phyloP scores from a whole-genome alignment of 306 rosid genomes.

The Quercus wislizeni region DNA sequence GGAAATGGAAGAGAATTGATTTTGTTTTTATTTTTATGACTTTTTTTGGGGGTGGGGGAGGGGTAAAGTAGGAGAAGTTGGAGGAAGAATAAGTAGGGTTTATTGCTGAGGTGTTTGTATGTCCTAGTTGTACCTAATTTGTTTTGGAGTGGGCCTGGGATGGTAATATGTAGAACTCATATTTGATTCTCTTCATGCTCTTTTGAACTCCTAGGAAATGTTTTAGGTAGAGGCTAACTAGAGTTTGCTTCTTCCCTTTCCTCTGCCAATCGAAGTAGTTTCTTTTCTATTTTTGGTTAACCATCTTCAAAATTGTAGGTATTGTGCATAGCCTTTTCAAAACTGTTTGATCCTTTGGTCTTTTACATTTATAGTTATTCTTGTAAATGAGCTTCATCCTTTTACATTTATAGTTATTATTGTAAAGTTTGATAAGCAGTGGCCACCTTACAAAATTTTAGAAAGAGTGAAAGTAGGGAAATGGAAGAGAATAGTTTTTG shows the following conservation, averaged over 20 bases:
- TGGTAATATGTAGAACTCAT: neutral
- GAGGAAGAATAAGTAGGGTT: neutral
- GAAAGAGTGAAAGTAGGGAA: neutral
- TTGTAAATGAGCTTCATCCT: conserved; percentile 8
- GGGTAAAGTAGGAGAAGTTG: neutral
- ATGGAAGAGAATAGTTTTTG: neutral
- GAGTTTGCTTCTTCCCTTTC: neutral
- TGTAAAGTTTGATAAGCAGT: neutral
- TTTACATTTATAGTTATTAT: neutral
- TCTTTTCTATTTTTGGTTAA: neutral
- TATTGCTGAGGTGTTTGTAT: neutral
- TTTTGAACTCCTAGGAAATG: neutral
- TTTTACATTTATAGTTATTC: neutral
- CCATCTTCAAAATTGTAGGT: neutral
- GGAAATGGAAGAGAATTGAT: neutral
- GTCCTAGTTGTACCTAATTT: neutral
- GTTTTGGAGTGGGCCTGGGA: neutral
- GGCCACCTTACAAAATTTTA: neutral
- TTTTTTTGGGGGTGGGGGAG: neutral
- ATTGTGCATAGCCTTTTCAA: neutral
- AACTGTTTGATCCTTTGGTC: neutral
- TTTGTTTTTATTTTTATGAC: neutral
- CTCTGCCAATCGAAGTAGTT: neutral
- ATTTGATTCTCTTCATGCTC: neutral
- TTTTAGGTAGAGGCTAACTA: neutral